A percentile compares a stretch with the other conserved stretches of the same genome.
Evolutionary conservation across 805 yeast species (phyloP).

Genomic region (Sugiyamaella boreocaroliniensis): DNA sequence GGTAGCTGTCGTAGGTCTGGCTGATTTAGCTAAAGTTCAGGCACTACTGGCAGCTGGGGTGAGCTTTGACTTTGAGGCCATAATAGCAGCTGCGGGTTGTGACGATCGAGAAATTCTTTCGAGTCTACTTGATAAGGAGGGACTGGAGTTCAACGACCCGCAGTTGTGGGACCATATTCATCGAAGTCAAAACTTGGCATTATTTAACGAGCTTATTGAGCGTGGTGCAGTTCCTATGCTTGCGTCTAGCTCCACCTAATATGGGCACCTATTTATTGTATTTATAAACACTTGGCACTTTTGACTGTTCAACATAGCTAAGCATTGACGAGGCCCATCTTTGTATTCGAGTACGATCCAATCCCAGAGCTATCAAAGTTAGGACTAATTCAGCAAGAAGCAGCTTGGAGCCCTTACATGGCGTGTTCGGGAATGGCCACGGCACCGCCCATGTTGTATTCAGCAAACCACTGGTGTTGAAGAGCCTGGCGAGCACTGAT

Average conservation of each 20-base stretch:
- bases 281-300: neutral
- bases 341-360: neutral
- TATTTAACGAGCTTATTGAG: neutral
- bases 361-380: neutral
- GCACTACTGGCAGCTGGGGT: slow-evolving; percentile 4
- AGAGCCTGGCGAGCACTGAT: slow-evolving; percentile 48
- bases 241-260: neutral
- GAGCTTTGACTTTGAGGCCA: slow-evolving; percentile 1
- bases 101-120: slow-evolving; percentile 12
- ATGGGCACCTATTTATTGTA: neutral
- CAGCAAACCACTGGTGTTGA: slow-evolving; percentile 75
- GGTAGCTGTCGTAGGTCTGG: slow-evolving; percentile 1
- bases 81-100: slow-evolving; percentile 14
- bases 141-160: slow-evolving; percentile 1
- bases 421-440: neutral
- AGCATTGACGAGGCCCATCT: neutral
- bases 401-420: neutral
- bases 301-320: neutral
- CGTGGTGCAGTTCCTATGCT: neutral
- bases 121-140: slow-evolving; percentile 1
- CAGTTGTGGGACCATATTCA: neutral
- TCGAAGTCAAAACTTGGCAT: neutral
- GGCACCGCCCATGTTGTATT: slow-evolving; percentile 38
- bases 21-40: neutral
- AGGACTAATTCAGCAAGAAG: too few relatives aligned